These are phyloP conservation scores for Clarireedia monteithiana DNA, from an alignment of 2,329 filamentous ascomycete species.

Conservation along the genomic window DNA sequence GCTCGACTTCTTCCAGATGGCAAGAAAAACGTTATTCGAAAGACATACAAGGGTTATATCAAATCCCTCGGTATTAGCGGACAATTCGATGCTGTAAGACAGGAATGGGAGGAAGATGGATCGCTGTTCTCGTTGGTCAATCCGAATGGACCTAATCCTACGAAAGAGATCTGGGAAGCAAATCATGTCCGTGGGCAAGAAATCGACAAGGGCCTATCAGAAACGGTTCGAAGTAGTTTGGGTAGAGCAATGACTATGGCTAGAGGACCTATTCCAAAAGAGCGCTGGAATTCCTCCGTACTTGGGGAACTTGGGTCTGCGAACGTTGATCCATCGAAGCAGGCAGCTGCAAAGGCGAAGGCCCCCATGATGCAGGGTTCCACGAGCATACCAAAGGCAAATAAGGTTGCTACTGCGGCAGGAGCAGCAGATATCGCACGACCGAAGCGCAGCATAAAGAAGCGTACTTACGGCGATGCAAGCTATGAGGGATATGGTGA, in stretches of 20 bases:
- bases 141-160: conserved; percentile 34
- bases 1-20: conserved; percentile 57
- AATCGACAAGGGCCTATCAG: conserved; percentile 45
- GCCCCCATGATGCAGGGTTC: background rate
- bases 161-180: conserved; percentile 45
- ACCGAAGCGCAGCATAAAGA: conserved; percentile 60
- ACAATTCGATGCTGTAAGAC: conserved; percentile 52
- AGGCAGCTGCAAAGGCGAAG: conserved; percentile 9
- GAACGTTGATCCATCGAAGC: conserved; percentile 13
- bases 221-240: conserved; percentile 37
- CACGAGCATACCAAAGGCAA: background rate
- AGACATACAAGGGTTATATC: conserved; percentile 62
- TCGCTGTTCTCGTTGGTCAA: conserved; percentile 41
- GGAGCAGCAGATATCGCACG: conserved; percentile 32
- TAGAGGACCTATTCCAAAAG: conserved; percentile 47
- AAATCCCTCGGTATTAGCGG: conserved; percentile 55
- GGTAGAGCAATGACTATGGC: conserved; percentile 48
- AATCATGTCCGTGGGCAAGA: conserved; percentile 47
- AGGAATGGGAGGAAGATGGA: conserved; percentile 35
- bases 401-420: background rate
- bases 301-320: conserved; percentile 42
- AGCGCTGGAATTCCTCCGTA: conserved; percentile 49
- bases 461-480: conserved; percentile 67
- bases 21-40: conserved; percentile 58
- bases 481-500: conserved; percentile 71